Base-by-base conservation (phyloP, 352 stramenopile species). In the Phytophthora meadii region DNA sequence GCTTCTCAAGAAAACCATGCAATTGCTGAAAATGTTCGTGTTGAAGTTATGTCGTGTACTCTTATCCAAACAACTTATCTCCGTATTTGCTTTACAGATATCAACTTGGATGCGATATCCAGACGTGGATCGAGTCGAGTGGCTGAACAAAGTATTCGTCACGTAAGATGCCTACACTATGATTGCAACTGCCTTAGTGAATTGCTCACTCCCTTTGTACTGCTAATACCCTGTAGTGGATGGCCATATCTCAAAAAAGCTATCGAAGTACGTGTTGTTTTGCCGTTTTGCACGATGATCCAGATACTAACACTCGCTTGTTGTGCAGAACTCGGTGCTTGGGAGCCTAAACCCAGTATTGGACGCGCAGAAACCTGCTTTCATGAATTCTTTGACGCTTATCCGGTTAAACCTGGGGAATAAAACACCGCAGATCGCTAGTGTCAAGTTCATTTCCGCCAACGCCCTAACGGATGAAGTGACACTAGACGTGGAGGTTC, bases 171-270 rank as follows among this genome's bases (percentile, higher is more conserved):
- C 17, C 6, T 32, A 15, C 34, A 17, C 22, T 45, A 41, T 10
- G 24, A 17, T 54, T 39, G 8, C 32, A 4, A 39, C 25, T 27
- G 28, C 24, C 15, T 27, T 17, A 7, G 24, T 39, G 12, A 12
- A 25, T 46, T 49, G 28, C 39, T 24, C 8, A 50, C 45, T 61
- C 58, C 36, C n/a, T 22, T 22, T 22, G 22, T 22, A 22, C 22
- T 22, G 22, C 22, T 22, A 22, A 22, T 22, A 1, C 22, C 22
- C 1, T 12, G 1, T 49, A 93, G 84, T 28, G 76, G 77, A 2
- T 93, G 85, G 85, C 85, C 85, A 8, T 89, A 83, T 54, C 64
- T 92, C 41, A 93, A 93, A 60, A 77, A 88, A 51, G 83, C 85
- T 14, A 90, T 93, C 46, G 76, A 82, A 28, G 84, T 90, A 53